These are phyloP conservation scores for Dorcoceras hygrometricum DNA, from an alignment of 257 asterid genomes.

Conservation along the genomic window DNA sequence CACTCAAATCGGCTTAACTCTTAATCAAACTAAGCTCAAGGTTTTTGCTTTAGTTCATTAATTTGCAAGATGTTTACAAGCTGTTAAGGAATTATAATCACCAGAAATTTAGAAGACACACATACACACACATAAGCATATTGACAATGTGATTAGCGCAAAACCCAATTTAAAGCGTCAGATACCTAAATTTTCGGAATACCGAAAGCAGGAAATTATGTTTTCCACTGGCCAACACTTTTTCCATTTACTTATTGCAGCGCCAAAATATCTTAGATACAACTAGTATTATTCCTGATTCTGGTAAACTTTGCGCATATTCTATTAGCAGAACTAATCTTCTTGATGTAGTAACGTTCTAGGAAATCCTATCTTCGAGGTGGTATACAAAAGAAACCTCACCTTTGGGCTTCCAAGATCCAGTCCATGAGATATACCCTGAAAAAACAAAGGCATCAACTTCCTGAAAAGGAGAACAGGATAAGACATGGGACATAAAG, in stretches of 20 bases:
- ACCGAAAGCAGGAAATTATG: not conserved
- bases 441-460: conserved; percentile 24
- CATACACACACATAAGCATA: not conserved
- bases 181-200: conserved; percentile 4
- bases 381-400: conserved; percentile 24
- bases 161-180: not conserved
- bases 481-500: conserved; percentile 15
- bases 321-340: conserved; percentile 10
- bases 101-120: not conserved
- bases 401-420: conserved; percentile 66
- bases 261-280: conserved; percentile 4
- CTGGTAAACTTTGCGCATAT: conserved; percentile 5
- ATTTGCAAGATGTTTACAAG: not conserved
- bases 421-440: conserved; percentile 60
- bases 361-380: not conserved
- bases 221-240: conserved; percentile 7
- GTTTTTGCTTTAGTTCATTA: not conserved
- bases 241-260: not conserved
- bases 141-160: not conserved
- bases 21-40: not conserved
- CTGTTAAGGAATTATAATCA: not conserved
- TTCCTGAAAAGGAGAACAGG: not conserved
- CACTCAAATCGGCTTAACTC: not conserved
- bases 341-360: not conserved
- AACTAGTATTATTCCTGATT: not conserved